Evolutionary conservation across 2,329 filamentous ascomycete genomes (phyloP), one percentile per base, ranked within the genome.

Genomic region (Ophiostoma australiae): DNA sequence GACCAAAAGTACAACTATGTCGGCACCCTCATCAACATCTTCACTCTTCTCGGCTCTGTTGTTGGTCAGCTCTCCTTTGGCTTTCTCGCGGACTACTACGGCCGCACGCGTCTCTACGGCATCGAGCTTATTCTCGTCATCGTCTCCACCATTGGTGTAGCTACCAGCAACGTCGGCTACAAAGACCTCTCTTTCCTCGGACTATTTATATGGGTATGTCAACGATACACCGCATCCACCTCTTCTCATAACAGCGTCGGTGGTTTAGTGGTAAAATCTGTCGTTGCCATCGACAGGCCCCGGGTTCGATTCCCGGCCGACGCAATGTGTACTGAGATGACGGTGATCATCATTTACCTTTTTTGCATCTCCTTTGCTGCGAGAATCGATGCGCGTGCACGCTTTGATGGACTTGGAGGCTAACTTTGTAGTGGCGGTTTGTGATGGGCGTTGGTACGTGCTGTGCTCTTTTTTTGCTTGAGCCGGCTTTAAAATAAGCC

Each of bases 101-200:
- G 84, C n/a, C 81, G 85, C 27, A 86, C 85, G 15, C 81, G 83
- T 4, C 79, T 86, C 2, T 87, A 87, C 71, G 85, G 85, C n/a
- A 83, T 87, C 69, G 84, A 86, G 76, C 78, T 87, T 17, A 79
- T 85, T 20, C 82, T 87, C 13, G 84, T 87, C 67, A 85, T 87
- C 69, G 81, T 86, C 10, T 85, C 84, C 20, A 87, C 84, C n/a
- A 84, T 86, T 72, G 85, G 85, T 10, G 82, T 85, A 3, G 84
- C 83, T n/a, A 85, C 84, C 0, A 83, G 81, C 70, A 85, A 82
- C 72, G 80, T 80, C 73, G 84, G 84, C 41, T 84, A 83, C 74
- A 78, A 80, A 58, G 82, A 84, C 73, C 79, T 86, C 75, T 83
- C 81, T 8, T 86, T 85, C 71, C 76, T 85, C 1, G 83, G 80